phyloP scores from a whole-genome alignment of 495 filamentous ascomycete genomes.

The Aspergillus funiculosus region DNA sequence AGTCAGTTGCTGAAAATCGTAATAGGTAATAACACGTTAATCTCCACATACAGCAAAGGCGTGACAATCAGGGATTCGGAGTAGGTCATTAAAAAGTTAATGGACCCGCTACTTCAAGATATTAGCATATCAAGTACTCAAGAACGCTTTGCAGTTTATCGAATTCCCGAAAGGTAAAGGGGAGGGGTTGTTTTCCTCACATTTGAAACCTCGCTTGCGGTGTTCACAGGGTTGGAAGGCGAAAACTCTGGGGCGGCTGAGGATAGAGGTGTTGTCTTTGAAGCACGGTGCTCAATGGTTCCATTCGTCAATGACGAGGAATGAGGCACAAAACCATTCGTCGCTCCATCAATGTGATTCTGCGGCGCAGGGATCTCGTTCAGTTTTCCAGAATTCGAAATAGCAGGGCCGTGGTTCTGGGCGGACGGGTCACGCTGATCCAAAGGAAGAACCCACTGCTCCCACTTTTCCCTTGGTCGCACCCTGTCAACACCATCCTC shows the following conservation, averaged over 20 bases:
- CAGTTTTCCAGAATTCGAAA: slow-evolving; percentile 19
- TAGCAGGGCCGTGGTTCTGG: slow-evolving; percentile 51
- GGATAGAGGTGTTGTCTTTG: slow-evolving; percentile 59
- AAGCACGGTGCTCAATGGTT: slow-evolving; percentile 35
- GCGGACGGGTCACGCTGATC: slow-evolving; percentile 56
- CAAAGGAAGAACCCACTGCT: slow-evolving; percentile 67
- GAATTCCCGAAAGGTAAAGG: slow-evolving; percentile 43
- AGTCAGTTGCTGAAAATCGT: slow-evolving; percentile 6
- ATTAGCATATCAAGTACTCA: too few species aligned
- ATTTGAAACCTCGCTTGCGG: slow-evolving; percentile 38
- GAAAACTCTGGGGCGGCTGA: slow-evolving; percentile 73
- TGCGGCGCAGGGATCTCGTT: slow-evolving; percentile 27
- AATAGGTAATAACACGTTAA: background rate
- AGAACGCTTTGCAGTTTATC: too few species aligned
- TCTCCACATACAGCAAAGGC: background rate
- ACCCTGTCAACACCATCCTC: slow-evolving; percentile 73
- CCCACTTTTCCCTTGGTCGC: slow-evolving; percentile 71
- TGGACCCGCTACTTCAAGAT: slow-evolving; percentile 31
- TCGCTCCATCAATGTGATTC: slow-evolving; percentile 22
- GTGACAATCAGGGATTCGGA: slow-evolving; percentile 6
- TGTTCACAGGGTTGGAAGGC: slow-evolving; percentile 42
- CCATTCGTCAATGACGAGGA: slow-evolving; percentile 29
- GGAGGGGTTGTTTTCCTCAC: slow-evolving; percentile 33
- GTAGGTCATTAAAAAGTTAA: slow-evolving; percentile 16
- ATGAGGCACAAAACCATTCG: slow-evolving; percentile 31